These are phyloP conservation scores for Apiotrichum siamense DNA, from an alignment of 1,284 basidiomycete species.

Conservation along the genomic window DNA sequence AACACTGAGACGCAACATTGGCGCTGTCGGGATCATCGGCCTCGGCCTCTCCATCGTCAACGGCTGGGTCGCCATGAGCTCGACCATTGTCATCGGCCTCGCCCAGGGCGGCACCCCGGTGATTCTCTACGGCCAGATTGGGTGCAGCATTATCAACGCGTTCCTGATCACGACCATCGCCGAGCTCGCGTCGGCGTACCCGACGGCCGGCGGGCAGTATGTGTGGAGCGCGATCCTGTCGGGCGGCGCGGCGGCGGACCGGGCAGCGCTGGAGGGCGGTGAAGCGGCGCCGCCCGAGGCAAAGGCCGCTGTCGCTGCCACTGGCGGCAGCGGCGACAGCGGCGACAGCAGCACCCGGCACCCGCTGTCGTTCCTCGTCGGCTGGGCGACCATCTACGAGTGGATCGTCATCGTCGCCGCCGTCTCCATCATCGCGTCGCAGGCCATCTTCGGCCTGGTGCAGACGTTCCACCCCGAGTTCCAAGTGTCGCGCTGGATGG, in stretches of 20 bases:
- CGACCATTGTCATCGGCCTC: constrained; percentile 14
- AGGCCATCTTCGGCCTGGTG: constrained; percentile 17
- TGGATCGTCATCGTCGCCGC: constrained; percentile 20
- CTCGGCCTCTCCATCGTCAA: constrained; percentile 15
- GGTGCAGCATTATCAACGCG: constrained; percentile 7
- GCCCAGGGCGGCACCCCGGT: constrained; percentile 8
- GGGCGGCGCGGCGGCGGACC: neutral
- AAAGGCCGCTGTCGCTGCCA: too few relatives aligned
- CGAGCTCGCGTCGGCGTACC: constrained; percentile 9
- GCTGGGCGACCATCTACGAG: constrained; percentile 14
- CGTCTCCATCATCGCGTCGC: constrained; percentile 16
- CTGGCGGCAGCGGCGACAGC: too few relatives aligned
- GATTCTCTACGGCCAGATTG: constrained; percentile 11
- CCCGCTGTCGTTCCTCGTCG: constrained; percentile 16
- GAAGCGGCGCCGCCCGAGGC: neutral
- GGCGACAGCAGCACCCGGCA: constrained; percentile 1
- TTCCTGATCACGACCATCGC: constrained; percentile 6
- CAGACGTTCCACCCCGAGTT: constrained; percentile 15
- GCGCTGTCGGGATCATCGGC: constrained; percentile 10
- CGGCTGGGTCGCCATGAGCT: constrained; percentile 15
- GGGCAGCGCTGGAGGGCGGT: neutral
- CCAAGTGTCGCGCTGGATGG: constrained; percentile 18
- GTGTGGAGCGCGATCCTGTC: constrained; percentile 11
- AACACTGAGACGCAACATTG: constrained; percentile 15
- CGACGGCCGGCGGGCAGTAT: constrained; percentile 11